phyloP scores from a whole-genome alignment of 2,329 filamentous ascomycete species.

The Xylaria sp. region DNA sequence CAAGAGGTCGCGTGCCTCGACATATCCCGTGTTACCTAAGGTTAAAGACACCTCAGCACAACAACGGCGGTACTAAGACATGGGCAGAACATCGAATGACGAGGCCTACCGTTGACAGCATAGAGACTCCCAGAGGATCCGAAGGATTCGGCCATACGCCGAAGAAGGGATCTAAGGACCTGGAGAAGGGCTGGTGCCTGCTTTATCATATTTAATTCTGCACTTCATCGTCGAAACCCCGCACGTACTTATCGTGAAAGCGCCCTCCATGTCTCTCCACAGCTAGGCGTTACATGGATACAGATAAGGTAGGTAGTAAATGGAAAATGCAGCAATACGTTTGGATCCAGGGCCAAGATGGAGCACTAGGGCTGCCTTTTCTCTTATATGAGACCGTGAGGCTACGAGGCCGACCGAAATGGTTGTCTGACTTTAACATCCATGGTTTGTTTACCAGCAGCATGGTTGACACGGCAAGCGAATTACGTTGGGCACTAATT shows the following conservation, averaged over 20 bases:
- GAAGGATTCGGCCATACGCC: neutral
- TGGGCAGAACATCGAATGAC: neutral
- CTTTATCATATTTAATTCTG: slow-evolving; percentile 28
- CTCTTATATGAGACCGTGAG: neutral
- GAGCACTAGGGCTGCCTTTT: neutral
- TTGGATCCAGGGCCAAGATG: neutral
- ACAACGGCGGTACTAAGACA: slow-evolving; percentile 1
- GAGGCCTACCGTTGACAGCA: neutral
- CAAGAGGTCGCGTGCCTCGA: slow-evolving; percentile 1
- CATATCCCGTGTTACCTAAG: neutral
- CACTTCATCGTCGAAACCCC: slow-evolving; percentile 28
- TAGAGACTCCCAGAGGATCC: neutral
- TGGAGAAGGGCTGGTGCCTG: slow-evolving; percentile 6
- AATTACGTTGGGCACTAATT: too few relatives aligned
- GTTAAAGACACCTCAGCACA: neutral
- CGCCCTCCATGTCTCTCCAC: slow-evolving; percentile 12
- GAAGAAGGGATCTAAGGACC: neutral
- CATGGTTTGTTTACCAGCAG: slow-evolving; percentile 4
- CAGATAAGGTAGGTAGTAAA: slow-evolving; percentile 16
- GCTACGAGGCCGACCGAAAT: neutral
- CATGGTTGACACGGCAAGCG: neutral
- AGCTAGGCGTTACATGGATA: slow-evolving; percentile 28
- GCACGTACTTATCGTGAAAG: neutral
- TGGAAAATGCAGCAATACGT: slow-evolving; percentile 1
- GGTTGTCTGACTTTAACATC: neutral